These are phyloP conservation scores for Ambrosiella cleistominuta DNA, from an alignment of 2,329 filamentous ascomycete species.

Conservation along the genomic window DNA sequence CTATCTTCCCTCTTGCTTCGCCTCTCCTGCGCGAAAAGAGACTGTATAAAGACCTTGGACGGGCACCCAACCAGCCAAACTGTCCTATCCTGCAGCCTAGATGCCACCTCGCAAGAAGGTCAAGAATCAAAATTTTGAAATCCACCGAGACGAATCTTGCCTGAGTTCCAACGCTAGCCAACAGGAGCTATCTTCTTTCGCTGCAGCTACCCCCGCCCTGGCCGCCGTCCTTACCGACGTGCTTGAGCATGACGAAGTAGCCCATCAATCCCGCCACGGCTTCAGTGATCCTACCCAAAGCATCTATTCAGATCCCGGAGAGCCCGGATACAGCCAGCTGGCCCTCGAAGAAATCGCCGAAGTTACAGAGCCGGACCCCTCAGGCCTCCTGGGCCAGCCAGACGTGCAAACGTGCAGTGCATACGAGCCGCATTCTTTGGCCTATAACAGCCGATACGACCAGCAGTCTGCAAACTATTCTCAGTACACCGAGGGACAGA, in stretches of 20 bases:
- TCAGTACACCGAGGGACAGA: background rate
- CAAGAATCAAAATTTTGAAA: conserved; percentile 10
- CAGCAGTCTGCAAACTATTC: background rate
- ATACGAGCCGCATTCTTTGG: background rate
- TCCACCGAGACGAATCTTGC: conserved; percentile 13
- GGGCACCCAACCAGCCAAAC: background rate
- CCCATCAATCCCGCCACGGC: background rate
- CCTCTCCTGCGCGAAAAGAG: background rate
- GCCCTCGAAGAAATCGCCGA: conserved; percentile 9
- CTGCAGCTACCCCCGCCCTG: background rate
- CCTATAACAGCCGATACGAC: background rate
- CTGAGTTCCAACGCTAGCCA: conserved; percentile 12
- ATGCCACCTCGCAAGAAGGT: conserved; percentile 12
- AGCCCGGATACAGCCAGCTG: conserved; percentile 7
- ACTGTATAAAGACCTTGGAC: background rate
- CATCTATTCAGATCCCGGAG: conserved; percentile 10
- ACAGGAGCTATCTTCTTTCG: background rate
- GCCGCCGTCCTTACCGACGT: background rate
- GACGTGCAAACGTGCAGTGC: background rate
- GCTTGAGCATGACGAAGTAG: background rate
- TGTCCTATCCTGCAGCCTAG: conserved; percentile 4
- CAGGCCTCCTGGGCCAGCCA: background rate
- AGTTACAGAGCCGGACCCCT: conserved; percentile 7
- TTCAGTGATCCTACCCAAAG: conserved; percentile 3
- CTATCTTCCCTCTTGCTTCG: background rate